These are phyloP conservation scores for Triadica sebifera DNA, from an alignment of 345 rosid genomes.

Conservation along the genomic window DNA sequence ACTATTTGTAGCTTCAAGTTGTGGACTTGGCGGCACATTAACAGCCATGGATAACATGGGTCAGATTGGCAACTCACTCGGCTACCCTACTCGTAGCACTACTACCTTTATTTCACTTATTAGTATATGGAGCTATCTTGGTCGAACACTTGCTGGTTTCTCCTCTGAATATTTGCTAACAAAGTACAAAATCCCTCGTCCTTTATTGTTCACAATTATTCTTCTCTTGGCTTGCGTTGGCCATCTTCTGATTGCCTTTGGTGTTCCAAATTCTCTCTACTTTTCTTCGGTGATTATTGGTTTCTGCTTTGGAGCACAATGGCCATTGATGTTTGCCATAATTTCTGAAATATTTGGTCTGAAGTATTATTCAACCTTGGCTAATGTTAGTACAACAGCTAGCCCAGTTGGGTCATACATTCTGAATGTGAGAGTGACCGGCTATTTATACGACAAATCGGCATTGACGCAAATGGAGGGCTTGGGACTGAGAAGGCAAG, in stretches of 20 bases:
- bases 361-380: constrained; percentile 1
- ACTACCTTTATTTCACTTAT: constrained; percentile 7
- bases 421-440: constrained; percentile 2
- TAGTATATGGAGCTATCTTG: constrained; percentile 12
- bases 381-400: not conserved
- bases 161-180: not conserved
- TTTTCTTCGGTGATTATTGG: constrained; percentile 7
- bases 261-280: not conserved
- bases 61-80: constrained; percentile 10
- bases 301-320: constrained; percentile 15
- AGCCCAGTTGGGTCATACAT: constrained; percentile 7
- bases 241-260: constrained; percentile 8
- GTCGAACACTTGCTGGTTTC: constrained; percentile 1
- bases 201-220: not conserved
- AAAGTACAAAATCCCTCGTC: constrained; percentile 11
- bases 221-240: constrained; percentile 1
- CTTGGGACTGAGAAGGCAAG: not conserved
- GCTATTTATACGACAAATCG: not conserved
- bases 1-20: constrained; percentile 1
- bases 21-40: constrained; percentile 2
- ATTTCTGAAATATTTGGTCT: constrained; percentile 17
- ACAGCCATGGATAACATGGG: constrained; percentile 11
- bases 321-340: constrained; percentile 12
- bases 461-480: not conserved
- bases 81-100: not conserved